phyloP scores from a whole-genome alignment of 148 eudicot species.

The Vaccinium myrtillus region DNA sequence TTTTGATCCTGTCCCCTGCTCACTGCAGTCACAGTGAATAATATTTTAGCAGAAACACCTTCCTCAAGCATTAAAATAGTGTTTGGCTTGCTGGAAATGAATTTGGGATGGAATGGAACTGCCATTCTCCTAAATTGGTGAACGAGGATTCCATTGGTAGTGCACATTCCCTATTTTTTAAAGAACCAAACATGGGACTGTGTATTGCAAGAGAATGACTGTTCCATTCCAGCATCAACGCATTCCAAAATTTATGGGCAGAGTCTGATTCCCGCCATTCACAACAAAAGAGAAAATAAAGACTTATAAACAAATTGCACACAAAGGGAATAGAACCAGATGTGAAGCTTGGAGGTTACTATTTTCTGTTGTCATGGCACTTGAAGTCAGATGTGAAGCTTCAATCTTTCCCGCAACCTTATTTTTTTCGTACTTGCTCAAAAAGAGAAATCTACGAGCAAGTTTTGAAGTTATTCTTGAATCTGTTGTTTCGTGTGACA shows the following conservation, averaged over 20 bases:
- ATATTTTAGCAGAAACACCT: not conserved
- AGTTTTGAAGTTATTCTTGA: slow-evolving; percentile 42
- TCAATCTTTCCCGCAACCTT: slow-evolving; percentile 19
- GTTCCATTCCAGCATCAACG: not conserved
- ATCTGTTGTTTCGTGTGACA: slow-evolving; percentile 51
- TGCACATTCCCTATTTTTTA: not conserved
- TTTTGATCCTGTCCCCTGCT: slow-evolving; percentile 26
- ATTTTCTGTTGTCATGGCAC: slow-evolving; percentile 12
- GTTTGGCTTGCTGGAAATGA: not conserved
- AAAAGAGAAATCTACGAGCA: slow-evolving; percentile 49
- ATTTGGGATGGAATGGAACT: not conserved
- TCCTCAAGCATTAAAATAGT: not conserved
- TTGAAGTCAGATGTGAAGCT: slow-evolving; percentile 19
- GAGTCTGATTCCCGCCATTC: not conserved
- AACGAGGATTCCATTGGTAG: not conserved
- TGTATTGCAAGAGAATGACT: not conserved
- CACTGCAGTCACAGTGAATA: slow-evolving; percentile 19
- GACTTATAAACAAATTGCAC: slow-evolving; percentile 1
- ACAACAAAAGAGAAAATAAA: not conserved
- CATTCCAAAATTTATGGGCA: not conserved
- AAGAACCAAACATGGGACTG: not conserved
- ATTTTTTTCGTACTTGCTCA: slow-evolving; percentile 36
- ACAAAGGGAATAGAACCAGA: not conserved
- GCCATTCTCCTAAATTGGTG: not conserved
- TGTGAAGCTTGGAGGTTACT: slow-evolving; percentile 6